A percentile compares a stretch with the other conserved stretches of the same genome.
Evolutionary conservation across 2,329 filamentous ascomycete species (phyloP).

Genomic region (Mollisiaceae sp.): DNA sequence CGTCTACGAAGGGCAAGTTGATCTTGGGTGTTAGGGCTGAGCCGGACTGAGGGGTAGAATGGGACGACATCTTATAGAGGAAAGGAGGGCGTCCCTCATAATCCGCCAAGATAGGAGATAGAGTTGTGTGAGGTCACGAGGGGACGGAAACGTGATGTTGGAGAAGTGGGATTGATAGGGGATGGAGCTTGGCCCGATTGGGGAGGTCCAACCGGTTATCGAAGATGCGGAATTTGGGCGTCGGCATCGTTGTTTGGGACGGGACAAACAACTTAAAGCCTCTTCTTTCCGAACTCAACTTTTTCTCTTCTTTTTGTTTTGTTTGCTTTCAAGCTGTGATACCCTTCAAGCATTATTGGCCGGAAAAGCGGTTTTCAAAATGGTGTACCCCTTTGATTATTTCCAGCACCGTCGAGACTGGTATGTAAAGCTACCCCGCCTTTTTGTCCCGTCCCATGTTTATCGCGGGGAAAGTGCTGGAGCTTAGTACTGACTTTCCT

Average conservation of each 20-base stretch:
- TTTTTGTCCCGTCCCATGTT: constrained; percentile 2
- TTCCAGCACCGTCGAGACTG: constrained; percentile 43
- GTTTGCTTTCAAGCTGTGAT: neutral
- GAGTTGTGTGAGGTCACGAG: constrained; percentile 1
- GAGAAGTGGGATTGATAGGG: constrained; percentile 8
- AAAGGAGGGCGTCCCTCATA: neutral
- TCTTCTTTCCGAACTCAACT: constrained; percentile 11
- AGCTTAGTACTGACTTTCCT: constrained; percentile 39
- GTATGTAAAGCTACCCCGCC: constrained; percentile 33
- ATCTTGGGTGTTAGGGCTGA: constrained; percentile 13
- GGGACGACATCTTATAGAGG: constrained; percentile 1
- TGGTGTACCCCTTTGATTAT: constrained; percentile 43
- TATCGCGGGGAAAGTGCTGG: constrained; percentile 1
- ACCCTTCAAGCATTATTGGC: neutral
- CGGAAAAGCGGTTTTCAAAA: constrained; percentile 28
- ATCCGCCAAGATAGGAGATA: neutral
- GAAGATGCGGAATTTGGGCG: constrained; percentile 21
- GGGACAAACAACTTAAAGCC: constrained; percentile 5
- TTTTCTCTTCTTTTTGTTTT: constrained; percentile 11
- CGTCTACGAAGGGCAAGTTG: constrained; percentile 11
- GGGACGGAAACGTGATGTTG: constrained; percentile 7
- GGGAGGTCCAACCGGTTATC: constrained; percentile 37
- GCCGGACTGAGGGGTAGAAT: constrained; percentile 6
- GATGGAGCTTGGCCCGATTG: constrained; percentile 1
- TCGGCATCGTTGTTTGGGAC: constrained; percentile 1